Evolutionary conservation across 345 rosid species (phyloP), one percentile per base, ranked within the genome.

Genomic region (Raphanus raphanistrum): DNA sequence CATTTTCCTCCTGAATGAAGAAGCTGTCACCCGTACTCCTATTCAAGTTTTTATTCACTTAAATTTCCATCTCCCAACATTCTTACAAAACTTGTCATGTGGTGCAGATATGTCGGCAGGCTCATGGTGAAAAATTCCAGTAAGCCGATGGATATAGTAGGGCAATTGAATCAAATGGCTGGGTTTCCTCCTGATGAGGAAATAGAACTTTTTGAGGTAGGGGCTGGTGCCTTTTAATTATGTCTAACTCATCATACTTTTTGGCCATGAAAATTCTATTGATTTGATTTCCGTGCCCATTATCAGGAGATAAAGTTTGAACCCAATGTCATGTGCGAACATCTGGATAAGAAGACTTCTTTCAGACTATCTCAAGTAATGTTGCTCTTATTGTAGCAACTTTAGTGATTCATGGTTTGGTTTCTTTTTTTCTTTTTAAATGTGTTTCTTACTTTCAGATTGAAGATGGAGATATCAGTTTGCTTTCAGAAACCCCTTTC

Each of bases 381-480:
- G 79, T 57, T 70, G 29, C 69, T 63, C 41, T 65, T 7, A 48
- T 80, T 62, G 43, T 63, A 33, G 72, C 27, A 26, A 58, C 57
- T 75, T 5, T 66, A 15, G 55, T 27, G 27, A 36, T 26, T 68
- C 66, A 33, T 16, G 61, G 61, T 70, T 63, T 77, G 58, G 13
- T 55, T 27, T 75, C 25, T 36, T 58, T 6, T 27, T 35, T 15
- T 48, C 25, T 35, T 52, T 52, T 7, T 16, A 52, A 69, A 70
- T 60, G 36, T 12, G 32, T 25, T 65, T 61, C 64, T 80, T 55
- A 5, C 57, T 45, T 82, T 74, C 87, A 90, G 96, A 84, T 93
- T 78, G 98, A 93, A 88, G 99, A 95, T 84, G 98, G 99, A 63
- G 99, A 95, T 74, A 90, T 95, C 68, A 89, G n/a, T 95, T 63